Conservation (phyloP, 495 filamentous ascomycete species). For the Cercophora sp. region DNA sequence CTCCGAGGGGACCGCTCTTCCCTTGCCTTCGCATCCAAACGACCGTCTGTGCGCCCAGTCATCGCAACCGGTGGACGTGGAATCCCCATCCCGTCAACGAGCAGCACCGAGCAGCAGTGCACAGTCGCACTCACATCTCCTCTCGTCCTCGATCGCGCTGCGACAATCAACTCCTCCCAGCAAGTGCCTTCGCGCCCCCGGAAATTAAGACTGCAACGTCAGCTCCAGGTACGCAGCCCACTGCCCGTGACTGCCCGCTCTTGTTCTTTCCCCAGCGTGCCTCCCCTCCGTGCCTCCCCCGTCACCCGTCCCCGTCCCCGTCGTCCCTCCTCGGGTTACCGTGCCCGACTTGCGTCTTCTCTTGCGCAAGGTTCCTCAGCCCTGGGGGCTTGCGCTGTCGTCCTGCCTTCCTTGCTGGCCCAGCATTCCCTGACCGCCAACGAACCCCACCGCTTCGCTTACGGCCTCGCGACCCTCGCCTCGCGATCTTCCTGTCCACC, state of each 20-base stretch:
- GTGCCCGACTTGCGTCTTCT: background rate
- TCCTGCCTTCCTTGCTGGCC: background rate
- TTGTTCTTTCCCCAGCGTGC: background rate
- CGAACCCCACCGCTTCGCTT: background rate
- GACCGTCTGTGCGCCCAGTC: slow-evolving; percentile 11
- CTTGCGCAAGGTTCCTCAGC: background rate
- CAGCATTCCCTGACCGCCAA: background rate
- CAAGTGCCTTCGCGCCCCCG: too few species aligned
- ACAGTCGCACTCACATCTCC: slow-evolving; percentile 6
- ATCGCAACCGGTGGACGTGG: slow-evolving; percentile 3
- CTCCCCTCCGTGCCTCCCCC: slow-evolving; percentile 1
- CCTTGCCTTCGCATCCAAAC: slow-evolving; percentile 14
- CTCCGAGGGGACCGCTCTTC: background rate
- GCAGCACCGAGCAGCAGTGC: slow-evolving; percentile 2
- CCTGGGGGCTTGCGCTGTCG: background rate
- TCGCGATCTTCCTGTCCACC: slow-evolving; percentile 11
- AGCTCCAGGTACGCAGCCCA: slow-evolving; percentile 3
- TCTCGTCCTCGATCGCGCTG: background rate
- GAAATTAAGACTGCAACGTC: slow-evolving; percentile 33
- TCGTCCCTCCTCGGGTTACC: background rate
- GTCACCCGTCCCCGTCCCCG: too few species aligned
- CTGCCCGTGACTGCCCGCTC: background rate
- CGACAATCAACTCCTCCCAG: background rate
- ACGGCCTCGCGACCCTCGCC: slow-evolving; percentile 6
- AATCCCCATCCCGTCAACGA: too few species aligned